Base-by-base conservation (phyloP, 1,284 basidiomycete species). In the Sanghuangporus sanghuang region DNA sequence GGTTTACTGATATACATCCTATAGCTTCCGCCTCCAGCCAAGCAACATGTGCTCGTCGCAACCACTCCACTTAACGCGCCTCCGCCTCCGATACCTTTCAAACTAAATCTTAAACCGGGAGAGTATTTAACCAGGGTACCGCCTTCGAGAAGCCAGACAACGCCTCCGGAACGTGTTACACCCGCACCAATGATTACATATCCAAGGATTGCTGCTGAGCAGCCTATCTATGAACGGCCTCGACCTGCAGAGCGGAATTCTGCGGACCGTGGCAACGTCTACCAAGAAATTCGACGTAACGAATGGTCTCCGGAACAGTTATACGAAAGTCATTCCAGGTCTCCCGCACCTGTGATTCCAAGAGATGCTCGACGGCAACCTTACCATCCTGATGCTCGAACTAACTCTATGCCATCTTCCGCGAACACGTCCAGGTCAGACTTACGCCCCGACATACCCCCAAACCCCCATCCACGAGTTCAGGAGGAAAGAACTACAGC, bases 71-170 rank as follows among this genome's bases (percentile, higher is more conserved):
- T 46, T 8, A 40, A 42, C 44, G 38, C 32, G 12, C 57, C 62
- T 44, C 65, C 61, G 16, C 16, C 36, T 27, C 61, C 65, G 32
- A 36, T 66, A 16, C 65, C 65, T 32, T 66, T 60, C 35, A 63
- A 38, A 21, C 44, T 66, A 6, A 59, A 66, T 35, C 53, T 66
- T 3, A 62, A 64, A 23, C 65, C 65, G 11, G 65, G 65, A 48
- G 59, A 63, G 27, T 38, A 61, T 21, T 53, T 66, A n/a, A 59
- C 64, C 12, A 57, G 64, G 44, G 48, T 62, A 23, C 64, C 64
- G 21, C 61, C 64, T n/a, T n/a, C 52, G 7, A 36, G 39, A 38
- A 50, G 52, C 16, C 27, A 40, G 7, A 38, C 38, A 27, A 52
- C 42, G 14, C 36, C 36, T 42, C 40, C 56, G 11, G 40, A 49